These are phyloP conservation scores for Paulownia fortunei DNA, from an alignment of 257 asterid species.

Conservation along the genomic window DNA sequence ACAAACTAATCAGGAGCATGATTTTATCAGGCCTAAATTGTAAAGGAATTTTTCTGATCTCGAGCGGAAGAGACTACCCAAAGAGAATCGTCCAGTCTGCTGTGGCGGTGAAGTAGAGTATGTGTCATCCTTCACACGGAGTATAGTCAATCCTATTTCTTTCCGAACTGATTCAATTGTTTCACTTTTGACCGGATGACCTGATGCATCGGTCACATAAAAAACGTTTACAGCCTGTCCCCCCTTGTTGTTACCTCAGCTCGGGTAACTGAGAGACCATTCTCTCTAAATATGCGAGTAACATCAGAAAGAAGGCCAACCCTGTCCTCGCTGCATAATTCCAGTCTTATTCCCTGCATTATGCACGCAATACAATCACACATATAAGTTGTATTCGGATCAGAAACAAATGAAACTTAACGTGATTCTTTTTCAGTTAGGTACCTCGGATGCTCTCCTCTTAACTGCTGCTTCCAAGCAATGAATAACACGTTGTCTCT, in stretches of 20 bases:
- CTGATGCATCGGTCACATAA: conserved; percentile 56
- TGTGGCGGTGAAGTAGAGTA: conserved; percentile 37
- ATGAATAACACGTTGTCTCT: conserved; percentile 53
- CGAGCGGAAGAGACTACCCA: conserved; percentile 64
- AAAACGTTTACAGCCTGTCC: conserved; percentile 48
- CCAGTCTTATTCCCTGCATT: conserved; percentile 54
- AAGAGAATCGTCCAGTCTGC: conserved; percentile 54
- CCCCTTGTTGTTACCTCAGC: conserved; percentile 63
- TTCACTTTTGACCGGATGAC: conserved; percentile 43
- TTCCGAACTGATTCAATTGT: conserved; percentile 50
- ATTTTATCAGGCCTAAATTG: conserved; percentile 62
- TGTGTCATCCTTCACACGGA: conserved; percentile 47
- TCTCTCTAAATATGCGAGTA: conserved; percentile 60
- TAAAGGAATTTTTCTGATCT: conserved; percentile 60
- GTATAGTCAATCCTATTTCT: conserved; percentile 48
- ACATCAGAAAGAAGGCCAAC: conserved; percentile 58
- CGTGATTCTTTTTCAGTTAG: not conserved
- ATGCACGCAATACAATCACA: not conserved
- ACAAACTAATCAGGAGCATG: conserved; percentile 42
- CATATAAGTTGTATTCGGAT: not conserved
- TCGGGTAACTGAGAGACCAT: conserved; percentile 48
- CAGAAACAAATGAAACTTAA: not conserved
- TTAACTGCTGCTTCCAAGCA: conserved; percentile 64
- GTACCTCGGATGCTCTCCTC: conserved; percentile 59
- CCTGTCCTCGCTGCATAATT: conserved; percentile 50